Conservation (phyloP, 352 stramenopile genomes). For the Pythium angustatum region DNA sequence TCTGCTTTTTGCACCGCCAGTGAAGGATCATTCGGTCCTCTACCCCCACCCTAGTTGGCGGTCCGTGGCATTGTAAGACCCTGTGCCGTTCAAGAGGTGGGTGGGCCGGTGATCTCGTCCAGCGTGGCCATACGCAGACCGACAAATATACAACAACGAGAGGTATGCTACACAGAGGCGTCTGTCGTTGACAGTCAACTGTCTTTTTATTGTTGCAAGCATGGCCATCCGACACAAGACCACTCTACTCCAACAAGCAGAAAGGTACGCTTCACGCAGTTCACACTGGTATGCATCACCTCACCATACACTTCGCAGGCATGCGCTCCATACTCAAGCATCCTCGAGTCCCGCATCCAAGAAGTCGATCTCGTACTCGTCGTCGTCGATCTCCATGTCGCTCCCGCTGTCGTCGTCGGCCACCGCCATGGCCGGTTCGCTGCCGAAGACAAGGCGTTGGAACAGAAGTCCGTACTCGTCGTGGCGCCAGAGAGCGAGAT, state of each 20-base stretch:
- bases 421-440: not conserved
- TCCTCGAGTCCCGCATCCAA: not conserved
- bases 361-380: conserved; percentile 4
- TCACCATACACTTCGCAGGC: not conserved
- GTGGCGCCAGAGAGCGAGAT: conserved; percentile 1
- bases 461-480: conserved; percentile 1
- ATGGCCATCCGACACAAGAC: conserved; percentile 4
- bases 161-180: conserved; percentile 4
- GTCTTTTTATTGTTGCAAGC: conserved; percentile 6
- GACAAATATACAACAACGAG: conserved; percentile 1
- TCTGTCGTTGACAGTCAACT: conserved; percentile 5
- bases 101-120: not conserved
- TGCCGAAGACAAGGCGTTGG: conserved; percentile 2
- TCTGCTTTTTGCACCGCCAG: no score
- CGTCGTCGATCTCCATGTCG: conserved; percentile 11
- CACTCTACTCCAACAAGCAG: no score
- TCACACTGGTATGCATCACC: conserved; percentile 1
- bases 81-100: conserved; percentile 9
- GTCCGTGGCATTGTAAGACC: conserved; percentile 3
- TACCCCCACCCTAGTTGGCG: no score
- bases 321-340: conserved; percentile 1
- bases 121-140: conserved; percentile 2
- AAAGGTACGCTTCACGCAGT: conserved; percentile 1
- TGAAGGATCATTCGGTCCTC: no score
- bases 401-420: not conserved